Evolutionary conservation across 2,329 filamentous ascomycete species (phyloP).

Genomic region (Microcera coccophila): DNA sequence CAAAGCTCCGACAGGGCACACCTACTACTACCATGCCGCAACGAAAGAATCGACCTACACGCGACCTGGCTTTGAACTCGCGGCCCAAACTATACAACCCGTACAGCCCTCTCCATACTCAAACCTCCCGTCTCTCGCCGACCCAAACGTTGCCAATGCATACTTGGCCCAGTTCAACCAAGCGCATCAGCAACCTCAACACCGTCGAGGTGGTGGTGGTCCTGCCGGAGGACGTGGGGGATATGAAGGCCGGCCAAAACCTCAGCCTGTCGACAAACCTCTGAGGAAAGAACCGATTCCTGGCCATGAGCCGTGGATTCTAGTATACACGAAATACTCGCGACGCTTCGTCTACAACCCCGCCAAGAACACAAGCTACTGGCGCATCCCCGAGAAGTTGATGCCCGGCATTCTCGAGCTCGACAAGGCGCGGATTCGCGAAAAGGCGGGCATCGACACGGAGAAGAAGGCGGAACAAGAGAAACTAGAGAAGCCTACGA

Average conservation of each 20-base stretch:
- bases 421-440: constrained; percentile 67
- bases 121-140: constrained; percentile 41
- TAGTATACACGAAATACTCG: constrained; percentile 89
- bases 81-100: constrained; percentile 28
- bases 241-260: constrained; percentile 57
- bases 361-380: constrained; percentile 82
- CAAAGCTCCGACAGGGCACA: constrained; percentile 80
- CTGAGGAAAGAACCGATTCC: constrained; percentile 76
- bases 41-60: constrained; percentile 87
- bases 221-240: constrained; percentile 41
- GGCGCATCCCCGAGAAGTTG: constrained; percentile 88
- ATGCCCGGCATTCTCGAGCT: constrained; percentile 71
- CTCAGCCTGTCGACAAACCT: constrained; percentile 74
- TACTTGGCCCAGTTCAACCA: constrained; percentile 54
- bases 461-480: constrained; percentile 28
- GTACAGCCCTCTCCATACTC: constrained; percentile 25
- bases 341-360: constrained; percentile 88
- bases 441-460: constrained; percentile 47
- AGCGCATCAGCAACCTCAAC: constrained; percentile 34
- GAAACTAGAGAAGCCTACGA: not conserved
- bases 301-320: constrained; percentile 77
- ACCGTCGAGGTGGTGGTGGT: constrained; percentile 30
- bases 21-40: constrained; percentile 79
- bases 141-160: constrained; percentile 57
- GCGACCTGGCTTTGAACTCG: constrained; percentile 52